phyloP scores from a whole-genome alignment of 2,329 filamentous ascomycete genomes.

The Colletotrichum ledebouriae region DNA sequence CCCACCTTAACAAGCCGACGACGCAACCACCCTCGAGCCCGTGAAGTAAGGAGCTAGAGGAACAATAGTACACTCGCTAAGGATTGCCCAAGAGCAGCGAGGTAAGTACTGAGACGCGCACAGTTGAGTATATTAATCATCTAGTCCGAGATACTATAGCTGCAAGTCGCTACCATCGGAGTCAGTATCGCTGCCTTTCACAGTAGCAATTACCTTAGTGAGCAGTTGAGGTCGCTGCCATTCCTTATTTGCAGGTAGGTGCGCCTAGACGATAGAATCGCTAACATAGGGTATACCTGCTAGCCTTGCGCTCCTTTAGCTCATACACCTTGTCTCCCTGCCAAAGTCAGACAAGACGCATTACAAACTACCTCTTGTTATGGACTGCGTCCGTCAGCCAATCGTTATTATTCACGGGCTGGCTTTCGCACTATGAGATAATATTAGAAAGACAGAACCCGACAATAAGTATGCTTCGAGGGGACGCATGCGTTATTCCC shows the following conservation, averaged over 20 bases:
- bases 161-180: not conserved
- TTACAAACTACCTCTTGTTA: not conserved
- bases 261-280: not conserved
- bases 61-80: not conserved
- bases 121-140: not conserved
- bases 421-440: not conserved
- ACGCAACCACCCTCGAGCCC: not conserved
- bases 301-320: not conserved
- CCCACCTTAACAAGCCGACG: not conserved
- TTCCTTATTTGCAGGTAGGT: not conserved
- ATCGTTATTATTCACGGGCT: not conserved
- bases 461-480: not conserved
- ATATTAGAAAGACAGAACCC: slow-evolving; percentile 1
- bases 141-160: not conserved
- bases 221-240: not conserved
- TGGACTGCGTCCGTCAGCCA: not conserved
- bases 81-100: not conserved
- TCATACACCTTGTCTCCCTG: not conserved
- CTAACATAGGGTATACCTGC: not conserved
- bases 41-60: not conserved
- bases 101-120: not conserved
- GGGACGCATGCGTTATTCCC: not conserved
- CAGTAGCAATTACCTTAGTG: not conserved
- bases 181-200: not conserved
- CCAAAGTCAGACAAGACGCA: not conserved